Conservation (phyloP, 495 filamentous ascomycete species). For the Hyaloscypha hepaticicola region DNA sequence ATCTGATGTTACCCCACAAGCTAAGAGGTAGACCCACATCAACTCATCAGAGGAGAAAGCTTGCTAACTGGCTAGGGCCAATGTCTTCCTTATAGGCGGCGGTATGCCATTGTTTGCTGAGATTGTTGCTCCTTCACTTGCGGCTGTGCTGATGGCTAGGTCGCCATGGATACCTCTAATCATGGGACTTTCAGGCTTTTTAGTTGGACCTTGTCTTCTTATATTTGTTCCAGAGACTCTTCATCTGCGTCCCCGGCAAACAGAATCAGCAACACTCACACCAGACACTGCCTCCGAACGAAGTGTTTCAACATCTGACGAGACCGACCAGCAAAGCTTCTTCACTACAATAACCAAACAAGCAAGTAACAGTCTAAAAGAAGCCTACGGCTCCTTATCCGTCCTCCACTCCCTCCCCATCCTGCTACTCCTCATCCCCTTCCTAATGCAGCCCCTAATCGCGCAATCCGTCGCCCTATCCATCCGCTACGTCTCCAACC, state of each 20-base stretch:
- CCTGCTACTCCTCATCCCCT: slow-evolving; percentile 15
- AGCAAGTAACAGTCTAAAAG: neutral
- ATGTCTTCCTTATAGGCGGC: slow-evolving; percentile 52
- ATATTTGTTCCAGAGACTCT: slow-evolving; percentile 49
- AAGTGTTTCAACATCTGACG: neutral
- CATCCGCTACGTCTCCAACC: slow-evolving; percentile 54
- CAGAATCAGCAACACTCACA: neutral
- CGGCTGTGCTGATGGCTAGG: slow-evolving; percentile 55
- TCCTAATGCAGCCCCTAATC: slow-evolving; percentile 8
- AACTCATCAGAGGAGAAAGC: neutral
- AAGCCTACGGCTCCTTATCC: neutral
- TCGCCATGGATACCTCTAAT: slow-evolving; percentile 57
- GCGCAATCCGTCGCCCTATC: slow-evolving; percentile 27
- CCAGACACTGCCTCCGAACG: slow-evolving; percentile 1
- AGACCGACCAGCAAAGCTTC: neutral
- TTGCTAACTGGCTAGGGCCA: slow-evolving; percentile 37
- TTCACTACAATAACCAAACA: slow-evolving; percentile 7
- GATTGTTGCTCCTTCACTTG: slow-evolving; percentile 49
- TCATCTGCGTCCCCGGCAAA: slow-evolving; percentile 11
- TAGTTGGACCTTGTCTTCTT: slow-evolving; percentile 33
- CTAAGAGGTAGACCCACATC: slow-evolving; percentile 43
- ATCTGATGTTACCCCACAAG: slow-evolving; percentile 55
- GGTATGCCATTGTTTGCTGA: slow-evolving; percentile 50
- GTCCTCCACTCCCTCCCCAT: slow-evolving; percentile 16
- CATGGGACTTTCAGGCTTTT: slow-evolving; percentile 36